Percentiles rank a stretch among this genome's conserved stretches.
These are phyloP conservation scores for Jaminaea rosea DNA, from an alignment of 1,284 basidiomycete species.

Conservation along the genomic window DNA sequence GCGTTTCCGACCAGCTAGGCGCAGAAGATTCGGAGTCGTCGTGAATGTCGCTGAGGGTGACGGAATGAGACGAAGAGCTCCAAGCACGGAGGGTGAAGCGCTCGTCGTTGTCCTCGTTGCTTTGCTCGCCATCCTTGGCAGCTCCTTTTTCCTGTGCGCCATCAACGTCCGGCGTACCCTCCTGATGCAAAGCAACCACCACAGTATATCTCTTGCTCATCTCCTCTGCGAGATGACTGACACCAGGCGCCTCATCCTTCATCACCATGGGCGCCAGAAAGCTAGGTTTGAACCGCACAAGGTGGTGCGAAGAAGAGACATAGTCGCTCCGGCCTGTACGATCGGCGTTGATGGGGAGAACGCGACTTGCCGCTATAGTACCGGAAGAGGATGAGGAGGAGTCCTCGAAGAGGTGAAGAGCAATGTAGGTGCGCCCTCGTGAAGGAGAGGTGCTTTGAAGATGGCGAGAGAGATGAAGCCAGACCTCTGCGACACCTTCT, in stretches of 20 bases:
- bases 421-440: background rate
- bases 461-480: background rate
- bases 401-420: background rate
- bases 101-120: background rate
- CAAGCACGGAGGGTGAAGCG: background rate
- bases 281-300: slow-evolving; percentile 1
- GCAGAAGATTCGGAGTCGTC: background rate
- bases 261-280: slow-evolving; percentile 1
- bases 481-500: background rate
- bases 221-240: background rate
- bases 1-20: background rate
- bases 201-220: too few relatives aligned
- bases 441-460: background rate
- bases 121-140: background rate
- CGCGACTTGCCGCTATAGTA: background rate
- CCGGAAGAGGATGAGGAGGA: background rate
- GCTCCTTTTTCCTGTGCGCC: background rate
- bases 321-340: background rate
- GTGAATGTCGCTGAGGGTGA: background rate
- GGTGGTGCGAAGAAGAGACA: background rate
- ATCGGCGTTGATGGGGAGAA: background rate
- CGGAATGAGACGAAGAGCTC: background rate
- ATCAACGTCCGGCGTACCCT: background rate
- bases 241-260: background rate
- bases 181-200: background rate